phyloP scores from a whole-genome alignment of 495 filamentous ascomycete species.

The Apodospora peruviana region DNA sequence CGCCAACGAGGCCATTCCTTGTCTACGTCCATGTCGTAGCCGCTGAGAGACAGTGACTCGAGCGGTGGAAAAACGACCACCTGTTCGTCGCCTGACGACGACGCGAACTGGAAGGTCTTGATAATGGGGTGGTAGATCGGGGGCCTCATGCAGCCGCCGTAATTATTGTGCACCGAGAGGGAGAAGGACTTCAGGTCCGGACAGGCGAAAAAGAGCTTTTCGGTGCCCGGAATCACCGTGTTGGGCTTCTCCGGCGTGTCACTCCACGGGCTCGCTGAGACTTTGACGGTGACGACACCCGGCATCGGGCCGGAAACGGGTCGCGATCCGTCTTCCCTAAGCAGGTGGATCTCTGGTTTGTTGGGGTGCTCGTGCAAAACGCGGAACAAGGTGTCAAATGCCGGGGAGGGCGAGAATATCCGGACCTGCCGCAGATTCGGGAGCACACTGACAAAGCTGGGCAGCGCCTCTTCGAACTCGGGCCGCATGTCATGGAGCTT shows the following conservation, averaged over 20 bases:
- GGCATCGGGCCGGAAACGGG: slow-evolving; percentile 1
- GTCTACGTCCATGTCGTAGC: neutral
- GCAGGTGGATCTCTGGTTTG: slow-evolving; percentile 2
- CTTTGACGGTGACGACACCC: slow-evolving; percentile 1
- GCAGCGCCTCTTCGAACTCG: neutral
- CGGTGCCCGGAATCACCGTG: neutral
- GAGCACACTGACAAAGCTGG: neutral
- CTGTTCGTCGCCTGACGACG: no score
- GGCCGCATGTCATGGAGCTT: neutral
- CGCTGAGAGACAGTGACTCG: slow-evolving; percentile 1
- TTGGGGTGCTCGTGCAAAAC: slow-evolving; percentile 3
- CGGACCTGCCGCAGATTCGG: neutral
- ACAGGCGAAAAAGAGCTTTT: slow-evolving; percentile 2
- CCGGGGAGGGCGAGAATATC: neutral
- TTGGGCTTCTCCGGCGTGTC: slow-evolving; percentile 3
- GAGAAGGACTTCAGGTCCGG: slow-evolving; percentile 1
- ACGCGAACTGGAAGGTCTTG: slow-evolving; percentile 2
- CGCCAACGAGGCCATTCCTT: slow-evolving; percentile 5
- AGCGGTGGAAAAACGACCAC: slow-evolving; percentile 2
- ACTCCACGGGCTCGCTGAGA: neutral
- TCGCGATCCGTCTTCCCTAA: neutral
- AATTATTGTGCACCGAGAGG: neutral
- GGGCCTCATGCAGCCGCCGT: slow-evolving; percentile 5
- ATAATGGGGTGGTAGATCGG: neutral
- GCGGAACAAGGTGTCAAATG: neutral